A percentile compares a stretch with the other conserved stretches of the same genome.
Conservation (phyloP, 1,139 yeast species). For the Blastobotrys buckinghamii region DNA sequence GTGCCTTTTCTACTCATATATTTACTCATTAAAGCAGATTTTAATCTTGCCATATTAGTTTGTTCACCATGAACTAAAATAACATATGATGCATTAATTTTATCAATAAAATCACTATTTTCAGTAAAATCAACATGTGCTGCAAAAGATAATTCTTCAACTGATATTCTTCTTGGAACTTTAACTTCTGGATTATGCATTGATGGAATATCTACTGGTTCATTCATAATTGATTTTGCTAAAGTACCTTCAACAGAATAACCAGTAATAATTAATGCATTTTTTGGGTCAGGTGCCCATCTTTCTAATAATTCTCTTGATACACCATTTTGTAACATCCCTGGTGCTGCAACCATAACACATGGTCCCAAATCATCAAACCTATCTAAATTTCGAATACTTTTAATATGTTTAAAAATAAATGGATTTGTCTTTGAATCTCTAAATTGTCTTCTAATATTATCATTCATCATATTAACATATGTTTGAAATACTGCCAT, state of each 20-base stretch:
- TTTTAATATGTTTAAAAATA: constrained; percentile 78
- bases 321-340: constrained; percentile 95
- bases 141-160: constrained; percentile 97
- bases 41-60: constrained; percentile 94
- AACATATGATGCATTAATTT: constrained; percentile 69
- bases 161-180: constrained; percentile 78
- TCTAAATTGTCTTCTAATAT: constrained; percentile 70
- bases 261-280: constrained; percentile 85
- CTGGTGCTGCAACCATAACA: constrained; percentile 94
- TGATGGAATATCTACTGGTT: constrained; percentile 86
- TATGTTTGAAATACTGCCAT: constrained; percentile 97
- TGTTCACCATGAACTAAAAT: constrained; percentile 98
- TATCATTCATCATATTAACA: constrained; percentile 94
- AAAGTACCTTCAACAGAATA: constrained; percentile 97
- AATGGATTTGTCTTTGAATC: constrained; percentile 80
- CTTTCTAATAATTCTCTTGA: constrained; percentile 85
- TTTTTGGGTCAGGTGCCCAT: constrained; percentile 97
- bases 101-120: constrained; percentile 83
- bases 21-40: constrained; percentile 85
- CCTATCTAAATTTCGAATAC: constrained; percentile 70
- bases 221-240: constrained; percentile 85
- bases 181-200: constrained; percentile 68
- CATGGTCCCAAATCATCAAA: constrained; percentile 95
- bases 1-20: constrained; percentile 79
- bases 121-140: constrained; percentile 98